Evolutionary conservation across 2,329 filamentous ascomycete species (phyloP).

Genomic region (Alternaria incomplexa): DNA sequence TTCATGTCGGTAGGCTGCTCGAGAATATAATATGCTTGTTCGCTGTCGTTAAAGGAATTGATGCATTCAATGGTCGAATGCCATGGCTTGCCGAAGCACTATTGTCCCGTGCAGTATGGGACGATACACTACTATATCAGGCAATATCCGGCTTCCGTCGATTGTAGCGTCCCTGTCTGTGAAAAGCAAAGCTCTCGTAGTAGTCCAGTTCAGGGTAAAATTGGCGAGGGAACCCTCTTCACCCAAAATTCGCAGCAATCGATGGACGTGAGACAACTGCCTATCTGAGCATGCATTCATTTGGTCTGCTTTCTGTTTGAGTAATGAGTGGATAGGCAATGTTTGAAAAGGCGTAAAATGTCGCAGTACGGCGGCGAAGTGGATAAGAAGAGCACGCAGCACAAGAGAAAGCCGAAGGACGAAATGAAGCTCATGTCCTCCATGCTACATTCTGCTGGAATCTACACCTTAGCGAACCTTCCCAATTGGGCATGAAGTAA

Average conservation of each 20-base stretch:
- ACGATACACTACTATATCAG: background rate
- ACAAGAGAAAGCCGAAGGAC: background rate
- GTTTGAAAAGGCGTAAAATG: background rate
- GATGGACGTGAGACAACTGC: background rate
- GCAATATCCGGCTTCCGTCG: background rate
- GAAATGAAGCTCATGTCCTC: background rate
- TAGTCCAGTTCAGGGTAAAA: background rate
- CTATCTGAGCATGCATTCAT: background rate
- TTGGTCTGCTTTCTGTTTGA: background rate
- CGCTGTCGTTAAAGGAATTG: background rate
- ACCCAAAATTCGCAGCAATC: background rate
- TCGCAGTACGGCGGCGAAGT: background rate
- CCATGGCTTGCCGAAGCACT: background rate
- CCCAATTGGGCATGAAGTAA: background rate
- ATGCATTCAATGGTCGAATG: background rate
- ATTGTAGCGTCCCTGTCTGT: background rate
- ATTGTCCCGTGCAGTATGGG: background rate
- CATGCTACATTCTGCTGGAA: background rate
- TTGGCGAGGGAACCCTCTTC: background rate
- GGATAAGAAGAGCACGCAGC: background rate
- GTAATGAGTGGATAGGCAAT: background rate
- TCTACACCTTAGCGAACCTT: background rate
- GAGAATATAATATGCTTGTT: background rate
- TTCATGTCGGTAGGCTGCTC: background rate
- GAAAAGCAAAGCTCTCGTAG: background rate